phyloP scores from a whole-genome alignment of 2,329 filamentous ascomycete genomes.

The Metarhizium sp. region DNA sequence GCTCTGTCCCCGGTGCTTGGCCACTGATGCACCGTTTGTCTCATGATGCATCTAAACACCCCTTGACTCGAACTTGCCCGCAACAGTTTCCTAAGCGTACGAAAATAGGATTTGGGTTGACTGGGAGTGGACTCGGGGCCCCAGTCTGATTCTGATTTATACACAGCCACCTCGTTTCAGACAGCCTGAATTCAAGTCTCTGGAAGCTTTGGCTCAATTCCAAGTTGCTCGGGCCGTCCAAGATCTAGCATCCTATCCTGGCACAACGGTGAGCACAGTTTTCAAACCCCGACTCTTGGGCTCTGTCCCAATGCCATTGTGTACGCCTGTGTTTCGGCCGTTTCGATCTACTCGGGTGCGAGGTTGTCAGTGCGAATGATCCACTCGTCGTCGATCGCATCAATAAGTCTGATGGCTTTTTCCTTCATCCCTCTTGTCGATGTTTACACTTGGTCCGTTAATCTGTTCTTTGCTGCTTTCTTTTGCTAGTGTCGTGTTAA shows the following conservation, averaged over 20 bases:
- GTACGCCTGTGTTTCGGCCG: conserved; percentile 11
- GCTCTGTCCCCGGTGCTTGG: conserved; percentile 5
- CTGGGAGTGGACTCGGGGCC: conserved; percentile 3
- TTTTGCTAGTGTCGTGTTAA: conserved; percentile 1
- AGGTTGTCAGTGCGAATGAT: conserved; percentile 9
- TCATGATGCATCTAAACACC: conserved; percentile 8
- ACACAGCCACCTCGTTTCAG: conserved; percentile 14
- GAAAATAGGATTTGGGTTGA: conserved; percentile 5
- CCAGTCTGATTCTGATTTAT: conserved; percentile 5
- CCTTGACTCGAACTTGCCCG: neutral
- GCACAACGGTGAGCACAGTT: conserved; percentile 3
- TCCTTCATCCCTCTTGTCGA: conserved; percentile 1
- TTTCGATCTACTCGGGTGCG: conserved; percentile 11
- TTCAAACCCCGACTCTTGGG: conserved; percentile 1
- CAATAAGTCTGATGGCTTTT: conserved; percentile 4
- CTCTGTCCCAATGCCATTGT: conserved; percentile 3
- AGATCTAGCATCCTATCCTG: conserved; percentile 7
- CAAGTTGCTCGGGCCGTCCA: conserved; percentile 11
- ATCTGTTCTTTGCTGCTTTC: neutral
- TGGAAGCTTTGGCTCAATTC: conserved; percentile 6
- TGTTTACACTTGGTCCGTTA: neutral
- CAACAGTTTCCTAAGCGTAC: neutral
- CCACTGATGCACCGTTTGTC: conserved; percentile 11
- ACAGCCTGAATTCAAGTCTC: conserved; percentile 5
- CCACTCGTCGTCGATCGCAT: conserved; percentile 8